These are phyloP conservation scores for Picea glauca DNA, from an alignment of 75 land plant genomes.

Conservation along the genomic window DNA sequence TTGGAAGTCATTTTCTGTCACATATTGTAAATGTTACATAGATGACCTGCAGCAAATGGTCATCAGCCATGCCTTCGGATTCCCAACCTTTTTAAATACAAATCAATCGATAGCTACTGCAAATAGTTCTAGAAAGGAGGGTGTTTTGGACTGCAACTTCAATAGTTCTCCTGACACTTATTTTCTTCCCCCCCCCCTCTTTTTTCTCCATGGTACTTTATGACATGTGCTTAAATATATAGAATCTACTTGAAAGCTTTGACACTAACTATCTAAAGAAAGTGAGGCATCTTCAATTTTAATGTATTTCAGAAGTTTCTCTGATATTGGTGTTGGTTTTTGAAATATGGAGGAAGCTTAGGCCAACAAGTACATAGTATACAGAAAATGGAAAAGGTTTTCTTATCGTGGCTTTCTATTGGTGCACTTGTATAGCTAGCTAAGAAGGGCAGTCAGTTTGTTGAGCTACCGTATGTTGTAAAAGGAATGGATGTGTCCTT, in stretches of 20 bases:
- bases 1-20: too few relatives aligned
- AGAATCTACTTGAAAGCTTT: not conserved
- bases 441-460: constrained; percentile 80
- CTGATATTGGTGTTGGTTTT: not conserved
- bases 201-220: not conserved
- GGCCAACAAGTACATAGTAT: not conserved
- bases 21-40: too few relatives aligned
- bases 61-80: too few relatives aligned
- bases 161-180: not conserved
- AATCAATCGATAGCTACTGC: too few relatives aligned
- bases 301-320: not conserved
- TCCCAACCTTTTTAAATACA: too few relatives aligned
- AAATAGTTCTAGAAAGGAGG: too few relatives aligned
- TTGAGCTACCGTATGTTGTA: constrained; percentile 95
- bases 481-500: constrained; percentile 99
- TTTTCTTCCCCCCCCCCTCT: too few relatives aligned
- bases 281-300: too few relatives aligned
- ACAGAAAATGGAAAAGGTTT: not conserved
- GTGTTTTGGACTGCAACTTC: not conserved
- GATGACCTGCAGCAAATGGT: too few relatives aligned
- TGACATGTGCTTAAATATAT: not conserved
- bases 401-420: not conserved
- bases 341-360: not conserved
- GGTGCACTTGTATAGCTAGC: constrained; percentile 56
- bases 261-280: not conserved